phyloP scores from a whole-genome alignment of 805 yeast genomes.

The Kodamaea kaohsiungensis region DNA sequence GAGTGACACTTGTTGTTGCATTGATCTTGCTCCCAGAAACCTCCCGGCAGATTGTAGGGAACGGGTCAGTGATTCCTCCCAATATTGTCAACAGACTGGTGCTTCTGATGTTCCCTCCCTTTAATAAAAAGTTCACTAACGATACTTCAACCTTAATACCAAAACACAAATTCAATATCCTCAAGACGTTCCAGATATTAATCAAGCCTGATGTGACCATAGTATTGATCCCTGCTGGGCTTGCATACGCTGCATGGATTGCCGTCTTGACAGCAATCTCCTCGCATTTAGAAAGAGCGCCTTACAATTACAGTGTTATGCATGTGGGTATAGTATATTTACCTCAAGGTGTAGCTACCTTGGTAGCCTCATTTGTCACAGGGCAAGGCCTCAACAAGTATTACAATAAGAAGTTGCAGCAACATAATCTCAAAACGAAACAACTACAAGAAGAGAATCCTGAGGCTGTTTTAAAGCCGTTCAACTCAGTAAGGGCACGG shows the following conservation, averaged over 20 bases:
- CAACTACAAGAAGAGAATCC: not conserved
- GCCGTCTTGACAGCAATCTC: conserved; percentile 66
- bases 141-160: conserved; percentile 11
- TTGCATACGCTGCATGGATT: conserved; percentile 71
- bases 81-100: conserved; percentile 44
- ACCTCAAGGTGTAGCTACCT: conserved; percentile 70
- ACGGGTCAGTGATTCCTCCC: conserved; percentile 64
- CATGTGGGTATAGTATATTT: conserved; percentile 72
- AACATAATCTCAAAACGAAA: conserved; percentile 11
- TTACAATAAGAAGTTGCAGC: conserved; percentile 34
- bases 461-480: not conserved
- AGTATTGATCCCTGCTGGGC: conserved; percentile 56
- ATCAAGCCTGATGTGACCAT: conserved; percentile 44
- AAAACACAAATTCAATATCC: conserved; percentile 6
- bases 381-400: conserved; percentile 59
- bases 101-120: conserved; percentile 27
- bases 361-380: conserved; percentile 56
- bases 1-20: conserved; percentile 33
- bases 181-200: conserved; percentile 45
- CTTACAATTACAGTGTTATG: conserved; percentile 53
- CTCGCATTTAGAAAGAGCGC: conserved; percentile 45
- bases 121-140: conserved; percentile 9
- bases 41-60: conserved; percentile 68
- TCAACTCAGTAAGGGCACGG: conserved; percentile 8
- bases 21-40: conserved; percentile 68